phyloP scores from a whole-genome alignment of 768 basidiomycete genomes.

The Tylopilus cervinicoccineus region DNA sequence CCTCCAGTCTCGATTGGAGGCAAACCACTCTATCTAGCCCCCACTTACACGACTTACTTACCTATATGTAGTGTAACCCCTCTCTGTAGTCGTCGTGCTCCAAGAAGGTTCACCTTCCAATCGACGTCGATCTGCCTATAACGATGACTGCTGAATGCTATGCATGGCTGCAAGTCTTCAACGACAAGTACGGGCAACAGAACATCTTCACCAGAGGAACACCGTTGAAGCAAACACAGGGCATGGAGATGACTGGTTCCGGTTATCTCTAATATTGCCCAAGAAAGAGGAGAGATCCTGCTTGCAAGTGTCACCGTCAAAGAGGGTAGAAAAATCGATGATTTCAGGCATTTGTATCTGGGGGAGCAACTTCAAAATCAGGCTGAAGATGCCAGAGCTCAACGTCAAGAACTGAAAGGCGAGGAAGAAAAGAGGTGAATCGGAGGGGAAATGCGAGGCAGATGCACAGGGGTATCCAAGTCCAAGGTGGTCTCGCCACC shows the following conservation, averaged over 20 bases:
- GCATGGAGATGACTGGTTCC: no score
- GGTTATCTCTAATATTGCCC: neutral
- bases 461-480: neutral
- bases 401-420: neutral
- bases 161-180: conserved; percentile 2
- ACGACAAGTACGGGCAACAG: neutral
- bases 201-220: no score
- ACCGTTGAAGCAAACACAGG: neutral
- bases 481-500: no score
- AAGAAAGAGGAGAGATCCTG: neutral
- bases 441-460: neutral
- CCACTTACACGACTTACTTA: no score
- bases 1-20: no score
- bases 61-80: no score
- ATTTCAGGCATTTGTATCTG: neutral
- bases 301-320: neutral
- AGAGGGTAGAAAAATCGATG: neutral
- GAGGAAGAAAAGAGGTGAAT: neutral
- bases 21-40: no score
- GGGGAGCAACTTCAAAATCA: neutral
- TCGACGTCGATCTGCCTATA: neutral
- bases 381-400: neutral
- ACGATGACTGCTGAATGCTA: conserved; percentile 1
- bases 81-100: no score
- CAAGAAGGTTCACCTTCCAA: conserved; percentile 3